Conservation (phyloP, 2,329 filamentous ascomycete genomes). For the Metarhizium guizhouense region DNA sequence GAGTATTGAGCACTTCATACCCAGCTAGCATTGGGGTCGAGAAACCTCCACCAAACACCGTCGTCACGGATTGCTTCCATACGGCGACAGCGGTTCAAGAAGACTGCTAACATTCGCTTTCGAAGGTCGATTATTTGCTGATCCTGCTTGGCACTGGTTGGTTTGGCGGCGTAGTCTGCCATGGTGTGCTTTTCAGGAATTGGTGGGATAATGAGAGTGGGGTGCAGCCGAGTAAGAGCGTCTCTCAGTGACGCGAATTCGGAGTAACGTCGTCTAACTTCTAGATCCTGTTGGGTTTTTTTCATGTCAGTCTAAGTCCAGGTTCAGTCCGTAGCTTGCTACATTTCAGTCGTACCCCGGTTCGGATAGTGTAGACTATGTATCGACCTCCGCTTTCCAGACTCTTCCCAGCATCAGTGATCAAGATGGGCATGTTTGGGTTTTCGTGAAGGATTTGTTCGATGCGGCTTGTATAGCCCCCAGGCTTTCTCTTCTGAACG, state of each 20-base stretch:
- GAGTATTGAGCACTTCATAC: conserved; percentile 36
- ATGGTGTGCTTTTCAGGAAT: conserved; percentile 99
- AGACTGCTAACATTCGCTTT: conserved; percentile 94
- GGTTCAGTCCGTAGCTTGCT: not conserved
- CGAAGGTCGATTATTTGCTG: conserved; percentile 92
- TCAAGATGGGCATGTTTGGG: conserved; percentile 79
- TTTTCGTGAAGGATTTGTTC: conserved; percentile 97
- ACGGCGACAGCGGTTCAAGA: conserved; percentile 82
- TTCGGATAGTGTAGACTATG: conserved; percentile 95
- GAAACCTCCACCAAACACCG: conserved; percentile 94
- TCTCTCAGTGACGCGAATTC: conserved; percentile 89
- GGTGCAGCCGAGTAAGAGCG: conserved; percentile 83
- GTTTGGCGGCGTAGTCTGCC: conserved; percentile 96
- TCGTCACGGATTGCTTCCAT: conserved; percentile 92
- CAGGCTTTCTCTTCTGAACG: conserved; percentile 60
- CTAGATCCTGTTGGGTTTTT: conserved; percentile 63
- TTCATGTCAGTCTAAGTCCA: conserved; percentile 2
- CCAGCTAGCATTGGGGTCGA: conserved; percentile 98
- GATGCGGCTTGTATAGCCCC: conserved; percentile 87
- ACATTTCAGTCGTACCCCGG: conserved; percentile 57
- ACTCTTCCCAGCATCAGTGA: conserved; percentile 94
- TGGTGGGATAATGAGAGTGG: conserved; percentile 88
- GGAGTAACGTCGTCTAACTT: conserved; percentile 90
- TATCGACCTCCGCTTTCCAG: conserved; percentile 83
- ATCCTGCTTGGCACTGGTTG: conserved; percentile 96